Base-by-base conservation (phyloP, 2,329 filamentous ascomycete genomes). In the Colletotrichum sublineola region DNA sequence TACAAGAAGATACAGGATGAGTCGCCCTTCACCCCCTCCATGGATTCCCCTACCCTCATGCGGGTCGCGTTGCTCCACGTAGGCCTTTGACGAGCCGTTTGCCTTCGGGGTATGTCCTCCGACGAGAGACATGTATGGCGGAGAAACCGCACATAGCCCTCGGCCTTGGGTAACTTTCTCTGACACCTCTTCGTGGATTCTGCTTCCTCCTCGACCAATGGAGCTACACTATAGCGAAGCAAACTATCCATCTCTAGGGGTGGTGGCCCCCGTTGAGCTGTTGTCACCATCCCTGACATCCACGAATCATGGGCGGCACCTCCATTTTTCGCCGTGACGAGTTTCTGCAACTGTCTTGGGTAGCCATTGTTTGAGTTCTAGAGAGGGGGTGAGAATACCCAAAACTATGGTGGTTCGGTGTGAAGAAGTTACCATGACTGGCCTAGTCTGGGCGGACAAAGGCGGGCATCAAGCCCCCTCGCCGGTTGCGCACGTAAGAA, bases 281-380 rank as follows among this genome's bases (percentile, higher is more conserved):
- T 60, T 60, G 38, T 46, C 40, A 14, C 40, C 55, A 64, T 69
- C 60, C 55, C 69, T 64, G 66, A 40, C 44, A 55, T 29, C 66
- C 66, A 64, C 69, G 60, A 72, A 72, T 72, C 69, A 72, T 69
- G 66, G 66, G 55, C 53, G n/a, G n/a, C 53, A 65, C 53, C 63
- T 60, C 38, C 38, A 55, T 55, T 61, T 61, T 60, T 58, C 61
- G 53, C 44, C 31, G 55, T 72, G 46, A 64, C 55, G 60, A 64
- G 40, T 33, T 14, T 63, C 38, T 72, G 60, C 60, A 50, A 44
- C 31, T 42, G n/a, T 33, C 66, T 69, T 67, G 66, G 65, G 64
- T 69, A n/a, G 44, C 44, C 29, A 46, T 42, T 46, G 31, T 36
- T 53, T 40, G 46, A 44, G 52, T 38, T 46, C 53, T 61, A 38